Evolutionary conservation across 306 rosid genomes (phyloP), one percentile per base, ranked within the genome.

Genomic region (Cucurbita pepo): DNA sequence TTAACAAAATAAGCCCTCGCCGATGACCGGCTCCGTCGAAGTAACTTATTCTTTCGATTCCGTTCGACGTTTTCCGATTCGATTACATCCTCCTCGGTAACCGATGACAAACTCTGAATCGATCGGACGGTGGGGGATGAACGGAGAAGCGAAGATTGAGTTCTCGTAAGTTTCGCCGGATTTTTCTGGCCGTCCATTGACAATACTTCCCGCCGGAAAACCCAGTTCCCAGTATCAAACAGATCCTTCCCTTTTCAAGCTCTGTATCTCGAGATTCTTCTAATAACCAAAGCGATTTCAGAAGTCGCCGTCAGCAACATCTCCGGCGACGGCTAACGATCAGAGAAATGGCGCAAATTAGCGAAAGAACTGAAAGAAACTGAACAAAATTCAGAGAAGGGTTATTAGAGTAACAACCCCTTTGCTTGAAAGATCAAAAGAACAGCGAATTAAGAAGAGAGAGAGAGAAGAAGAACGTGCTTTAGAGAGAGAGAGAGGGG

Each of bases 41-140:
- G 75, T 34, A 75, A 81, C 45, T 71, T 84, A 78, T 34, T 59
- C 83, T 54, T 71, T 21, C 57, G 75, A 77, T 76, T 77, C 73
- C 82, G 83, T 19, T 85, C 87, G 30, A 84, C 85, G 50, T 73
- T 73, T 43, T 77, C 79, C 3, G 38, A 7, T 40, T 77, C 57
- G 47, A 69, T 56, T 62, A 71, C 78, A 78, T 83, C 86, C 21
- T 81, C 89, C 30, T 90, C 89, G 73, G 79, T 83, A 64, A 91
- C 78, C 50, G 97, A 94, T 4, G 89, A 85, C 70, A 90, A 85
- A 70, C 94, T 90, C 55, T 94, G 97, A 79, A 91, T 78, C 74
- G 99, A 94, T 79, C 99, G 92, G 76, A 94, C 82, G 62, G 99
- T 91, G 15, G 97, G 89, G 7, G 99, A 91, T 3, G 91, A 87